A percentile compares a stretch with the other conserved stretches of the same genome.
Conservation (phyloP, 1,139 yeast genomes). For the Suhomyces bribrorum region DNA sequence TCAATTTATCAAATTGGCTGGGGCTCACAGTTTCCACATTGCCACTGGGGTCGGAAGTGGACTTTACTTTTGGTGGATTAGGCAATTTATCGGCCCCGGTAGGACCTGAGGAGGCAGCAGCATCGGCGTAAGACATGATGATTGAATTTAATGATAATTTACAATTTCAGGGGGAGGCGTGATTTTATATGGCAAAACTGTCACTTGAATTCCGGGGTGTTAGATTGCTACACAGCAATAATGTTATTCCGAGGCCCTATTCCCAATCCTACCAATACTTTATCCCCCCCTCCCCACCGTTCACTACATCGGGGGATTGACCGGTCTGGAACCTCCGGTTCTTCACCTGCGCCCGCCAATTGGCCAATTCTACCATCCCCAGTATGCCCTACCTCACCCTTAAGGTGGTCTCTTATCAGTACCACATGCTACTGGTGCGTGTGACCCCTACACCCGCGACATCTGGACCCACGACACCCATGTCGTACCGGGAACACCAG, state of each 20-base stretch:
- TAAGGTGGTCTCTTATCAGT: background rate
- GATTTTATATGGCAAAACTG: constrained; percentile 3
- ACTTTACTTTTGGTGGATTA: constrained; percentile 26
- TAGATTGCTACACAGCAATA: constrained; percentile 2
- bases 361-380: background rate
- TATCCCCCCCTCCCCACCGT: too few species aligned
- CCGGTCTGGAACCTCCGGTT: too few species aligned
- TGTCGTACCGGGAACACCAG: background rate
- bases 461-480: background rate
- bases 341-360: too few species aligned
- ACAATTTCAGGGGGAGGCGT: constrained; percentile 6
- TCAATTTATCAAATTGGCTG: constrained; percentile 31
- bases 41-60: constrained; percentile 27
- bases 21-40: constrained; percentile 30
- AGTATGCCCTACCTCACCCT: background rate
- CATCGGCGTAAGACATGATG: constrained; percentile 37
- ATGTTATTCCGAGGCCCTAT: too few species aligned
- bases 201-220: constrained; percentile 5
- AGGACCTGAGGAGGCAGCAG: constrained; percentile 43
- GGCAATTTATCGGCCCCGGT: constrained; percentile 26
- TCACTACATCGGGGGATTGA: too few species aligned
- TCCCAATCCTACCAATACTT: too few species aligned
- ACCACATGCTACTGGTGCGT: background rate
- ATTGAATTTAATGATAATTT: background rate
- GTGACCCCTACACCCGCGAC: background rate